A percentile compares a stretch with the other conserved stretches of the same genome.
Evolutionary conservation across 371 early-diverging fungal genomes (phyloP).

Genomic region (Apophysomyces sp.): DNA sequence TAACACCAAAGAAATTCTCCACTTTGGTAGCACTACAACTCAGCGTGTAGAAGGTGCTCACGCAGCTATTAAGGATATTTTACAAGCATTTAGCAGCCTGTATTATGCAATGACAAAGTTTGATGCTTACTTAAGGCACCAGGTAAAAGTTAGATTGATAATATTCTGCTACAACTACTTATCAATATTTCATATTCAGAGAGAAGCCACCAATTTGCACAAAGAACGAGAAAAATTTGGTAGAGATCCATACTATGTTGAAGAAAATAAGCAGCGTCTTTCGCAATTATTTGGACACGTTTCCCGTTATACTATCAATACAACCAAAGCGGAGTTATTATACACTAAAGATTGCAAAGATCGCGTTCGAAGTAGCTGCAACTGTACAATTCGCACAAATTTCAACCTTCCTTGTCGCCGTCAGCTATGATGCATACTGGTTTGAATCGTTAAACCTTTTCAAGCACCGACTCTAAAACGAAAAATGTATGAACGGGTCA

Average conservation of each 20-base stretch:
- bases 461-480: too few species aligned
- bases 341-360: not conserved
- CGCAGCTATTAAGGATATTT: not conserved
- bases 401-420: too few species aligned
- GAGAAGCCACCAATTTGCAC: not conserved
- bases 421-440: too few species aligned
- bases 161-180: too few species aligned
- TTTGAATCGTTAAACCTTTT: too few species aligned
- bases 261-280: not conserved
- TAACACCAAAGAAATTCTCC: not conserved
- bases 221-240: not conserved
- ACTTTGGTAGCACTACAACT: conserved; percentile 4
- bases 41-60: conserved; percentile 11
- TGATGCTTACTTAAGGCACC: not conserved
- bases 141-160: not conserved
- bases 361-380: not conserved
- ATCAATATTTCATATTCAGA: not conserved
- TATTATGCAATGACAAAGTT: not conserved
- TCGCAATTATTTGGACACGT: not conserved
- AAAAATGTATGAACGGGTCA: too few species aligned
- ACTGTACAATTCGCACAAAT: too few species aligned
- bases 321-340: not conserved
- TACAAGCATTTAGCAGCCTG: not conserved
- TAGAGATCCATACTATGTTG: not conserved
- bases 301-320: not conserved